Evolutionary conservation across 164 flowering plant genomes (phyloP).

Genomic region (Aristolochia fimbriata): DNA sequence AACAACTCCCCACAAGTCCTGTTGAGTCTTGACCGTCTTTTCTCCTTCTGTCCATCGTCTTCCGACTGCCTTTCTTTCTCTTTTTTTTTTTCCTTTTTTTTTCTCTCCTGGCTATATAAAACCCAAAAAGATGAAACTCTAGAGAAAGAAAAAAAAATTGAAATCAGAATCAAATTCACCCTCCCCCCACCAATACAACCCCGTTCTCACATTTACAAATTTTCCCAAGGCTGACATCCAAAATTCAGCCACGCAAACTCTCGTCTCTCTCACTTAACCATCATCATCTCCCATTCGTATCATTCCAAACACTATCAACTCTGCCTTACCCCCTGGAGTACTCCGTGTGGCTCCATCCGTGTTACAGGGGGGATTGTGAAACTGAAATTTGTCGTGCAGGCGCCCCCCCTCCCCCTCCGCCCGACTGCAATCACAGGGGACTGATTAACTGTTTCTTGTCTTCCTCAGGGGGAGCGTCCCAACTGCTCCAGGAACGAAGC

Average conservation of each 20-base stretch:
- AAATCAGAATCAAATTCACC: constrained; percentile 7
- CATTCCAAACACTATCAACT: neutral
- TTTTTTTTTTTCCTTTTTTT: neutral
- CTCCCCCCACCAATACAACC: neutral
- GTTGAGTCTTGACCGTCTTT: too few species aligned
- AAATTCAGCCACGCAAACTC: constrained; percentile 9
- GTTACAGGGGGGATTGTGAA: neutral
- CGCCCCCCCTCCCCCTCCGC: neutral
- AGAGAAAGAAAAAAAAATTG: neutral
- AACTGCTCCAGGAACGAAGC: neutral
- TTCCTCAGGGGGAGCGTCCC: neutral
- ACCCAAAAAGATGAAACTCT: neutral
- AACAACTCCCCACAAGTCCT: neutral
- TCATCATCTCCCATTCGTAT: neutral
- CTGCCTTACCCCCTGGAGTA: neutral
- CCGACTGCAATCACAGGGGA: neutral
- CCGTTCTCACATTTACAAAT: constrained; percentile 6
- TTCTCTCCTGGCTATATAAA: neutral
- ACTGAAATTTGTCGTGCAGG: neutral
- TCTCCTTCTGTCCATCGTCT: too few species aligned
- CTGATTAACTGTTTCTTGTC: neutral
- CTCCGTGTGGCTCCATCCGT: neutral
- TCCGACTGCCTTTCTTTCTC: neutral
- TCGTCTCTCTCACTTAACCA: too few species aligned
- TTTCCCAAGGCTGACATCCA: constrained; percentile 9